Evolutionary conservation across 768 basidiomycete genomes (phyloP), one percentile per base, ranked within the genome.

Genomic region (Rubroboletus pulcherrimus): DNA sequence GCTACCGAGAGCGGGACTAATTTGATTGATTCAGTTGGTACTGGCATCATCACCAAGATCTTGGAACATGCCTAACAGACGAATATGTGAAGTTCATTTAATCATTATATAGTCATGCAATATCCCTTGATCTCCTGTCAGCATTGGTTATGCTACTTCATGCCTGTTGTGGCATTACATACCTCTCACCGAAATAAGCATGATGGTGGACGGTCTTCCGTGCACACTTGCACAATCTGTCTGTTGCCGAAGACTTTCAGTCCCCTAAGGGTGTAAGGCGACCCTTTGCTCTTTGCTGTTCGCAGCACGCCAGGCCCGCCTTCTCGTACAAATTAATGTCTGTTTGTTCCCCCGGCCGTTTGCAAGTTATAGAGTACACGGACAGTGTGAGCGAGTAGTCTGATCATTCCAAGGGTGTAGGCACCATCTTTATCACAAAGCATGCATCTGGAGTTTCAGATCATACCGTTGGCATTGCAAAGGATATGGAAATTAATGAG

Each of bases 41-140:
- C 96, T 58, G 96, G 96, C 64, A 85, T 98, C 63, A 86, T 97
- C 58, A 93, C 91, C 60, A 91, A 93, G 74, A 82, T 94, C 60
- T 68, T 93, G 54, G 78, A 81, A 55, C 71, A 67, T 57, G 75
- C 69, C 34, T 72, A 47, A 57, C 49, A 51, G 47, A 31, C 34
- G 46, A 47, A 51, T 53, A 39, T 21, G 47, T 49, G 44, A 47
- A 37, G 45, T 53, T 51, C 52, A 49, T 60, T 54, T 63, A 62
- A 60, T 62, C 56, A 61, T 58, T 61, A 46, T 53, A 51, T 62
- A 54, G 59, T 56, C 45, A 21, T 42, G 48, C 56, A 60, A 35
- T 29, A 51, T 62, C 38, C 33, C 49, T 59, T 51, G 54, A 66
- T 63, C 66, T 33, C 61, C 64, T 37, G 66, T 63, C 61, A 61